Percentiles rank a stretch among this genome's conserved stretches.
Evolutionary conservation across 148 eudicot species (phyloP).

Genomic region (Nepenthes gracilis): DNA sequence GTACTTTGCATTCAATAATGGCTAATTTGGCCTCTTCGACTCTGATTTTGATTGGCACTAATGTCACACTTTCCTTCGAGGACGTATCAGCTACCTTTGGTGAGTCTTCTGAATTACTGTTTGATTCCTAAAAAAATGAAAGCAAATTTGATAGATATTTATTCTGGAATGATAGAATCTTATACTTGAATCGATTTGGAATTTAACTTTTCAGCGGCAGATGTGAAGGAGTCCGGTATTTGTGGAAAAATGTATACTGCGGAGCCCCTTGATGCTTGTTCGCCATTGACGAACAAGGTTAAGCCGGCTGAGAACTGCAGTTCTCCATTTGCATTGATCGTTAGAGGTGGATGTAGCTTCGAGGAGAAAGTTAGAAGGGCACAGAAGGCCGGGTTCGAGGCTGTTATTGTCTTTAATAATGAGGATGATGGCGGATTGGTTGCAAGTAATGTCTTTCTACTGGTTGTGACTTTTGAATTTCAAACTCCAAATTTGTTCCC

Average conservation of each 20-base stretch:
- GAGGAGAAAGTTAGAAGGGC: constrained; percentile 81
- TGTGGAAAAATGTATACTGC: constrained; percentile 62
- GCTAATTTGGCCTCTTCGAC: constrained; percentile 23
- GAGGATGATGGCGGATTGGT: constrained; percentile 49
- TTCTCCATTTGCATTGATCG: constrained; percentile 48
- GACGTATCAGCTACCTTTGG: constrained; percentile 84
- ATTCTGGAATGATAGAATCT: too few relatives aligned
- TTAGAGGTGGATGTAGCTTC: constrained; percentile 82
- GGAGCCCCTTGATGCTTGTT: constrained; percentile 79
- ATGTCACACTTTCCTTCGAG: constrained; percentile 42
- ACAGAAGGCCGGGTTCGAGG: constrained; percentile 75
- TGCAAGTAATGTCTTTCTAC: constrained; percentile 53
- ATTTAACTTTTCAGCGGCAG: constrained; percentile 39
- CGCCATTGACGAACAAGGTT: constrained; percentile 38
- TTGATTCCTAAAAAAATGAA: background rate
- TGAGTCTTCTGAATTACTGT: constrained; percentile 19
- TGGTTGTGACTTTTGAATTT: background rate
- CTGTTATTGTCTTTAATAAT: constrained; percentile 57
- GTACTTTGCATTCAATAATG: constrained; percentile 22
- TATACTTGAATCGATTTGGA: background rate
- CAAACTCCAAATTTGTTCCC: too few relatives aligned
- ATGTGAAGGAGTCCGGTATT: constrained; percentile 43
- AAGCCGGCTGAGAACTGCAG: constrained; percentile 14
- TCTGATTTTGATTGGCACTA: constrained; percentile 43
- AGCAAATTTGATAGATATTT: too few relatives aligned